Conservation (phyloP, 176 grass and related monocot genomes). For the Cenchrus purpureus region DNA sequence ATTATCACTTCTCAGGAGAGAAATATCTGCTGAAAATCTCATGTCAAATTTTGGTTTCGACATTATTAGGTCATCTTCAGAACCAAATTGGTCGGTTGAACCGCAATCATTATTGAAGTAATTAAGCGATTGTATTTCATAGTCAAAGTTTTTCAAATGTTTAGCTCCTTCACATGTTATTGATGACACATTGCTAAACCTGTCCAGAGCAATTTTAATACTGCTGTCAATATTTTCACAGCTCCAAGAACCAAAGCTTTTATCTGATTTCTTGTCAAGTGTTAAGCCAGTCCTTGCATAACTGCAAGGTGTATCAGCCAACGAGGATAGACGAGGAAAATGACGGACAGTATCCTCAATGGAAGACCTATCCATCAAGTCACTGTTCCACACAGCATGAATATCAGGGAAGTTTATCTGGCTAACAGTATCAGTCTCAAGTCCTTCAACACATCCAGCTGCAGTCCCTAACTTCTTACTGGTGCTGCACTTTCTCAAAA, state of each 20-base stretch:
- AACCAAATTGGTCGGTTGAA: slow-evolving; percentile 35
- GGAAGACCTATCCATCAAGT: slow-evolving; percentile 40
- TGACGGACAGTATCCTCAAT: slow-evolving; percentile 39
- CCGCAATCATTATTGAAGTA: slow-evolving; percentile 33
- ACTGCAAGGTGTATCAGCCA: slow-evolving; percentile 43
- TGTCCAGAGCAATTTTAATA: slow-evolving; percentile 39
- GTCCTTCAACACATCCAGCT: slow-evolving; percentile 34
- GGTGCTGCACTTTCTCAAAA: slow-evolving; percentile 51
- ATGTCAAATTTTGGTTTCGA: slow-evolving; percentile 45
- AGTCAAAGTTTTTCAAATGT: slow-evolving; percentile 30
- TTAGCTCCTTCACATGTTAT: slow-evolving; percentile 53
- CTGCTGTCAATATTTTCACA: slow-evolving; percentile 35
- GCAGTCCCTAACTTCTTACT: slow-evolving; percentile 31
- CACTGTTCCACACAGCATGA: slow-evolving; percentile 31
- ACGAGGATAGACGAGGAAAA: slow-evolving; percentile 40
- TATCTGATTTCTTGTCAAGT: slow-evolving; percentile 34
- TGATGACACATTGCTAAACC: slow-evolving; percentile 39
- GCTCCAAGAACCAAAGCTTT: slow-evolving; percentile 35
- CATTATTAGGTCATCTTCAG: slow-evolving; percentile 44
- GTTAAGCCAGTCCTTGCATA: slow-evolving; percentile 32
- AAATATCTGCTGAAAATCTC: slow-evolving; percentile 39
- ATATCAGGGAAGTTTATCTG: slow-evolving; percentile 48
- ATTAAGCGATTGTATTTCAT: slow-evolving; percentile 27
- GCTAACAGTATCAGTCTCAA: slow-evolving; percentile 31
- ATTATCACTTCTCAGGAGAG: slow-evolving; percentile 43